Base-by-base conservation (phyloP, 78 protist species). In the Dictyostelium capitatum region DNA sequence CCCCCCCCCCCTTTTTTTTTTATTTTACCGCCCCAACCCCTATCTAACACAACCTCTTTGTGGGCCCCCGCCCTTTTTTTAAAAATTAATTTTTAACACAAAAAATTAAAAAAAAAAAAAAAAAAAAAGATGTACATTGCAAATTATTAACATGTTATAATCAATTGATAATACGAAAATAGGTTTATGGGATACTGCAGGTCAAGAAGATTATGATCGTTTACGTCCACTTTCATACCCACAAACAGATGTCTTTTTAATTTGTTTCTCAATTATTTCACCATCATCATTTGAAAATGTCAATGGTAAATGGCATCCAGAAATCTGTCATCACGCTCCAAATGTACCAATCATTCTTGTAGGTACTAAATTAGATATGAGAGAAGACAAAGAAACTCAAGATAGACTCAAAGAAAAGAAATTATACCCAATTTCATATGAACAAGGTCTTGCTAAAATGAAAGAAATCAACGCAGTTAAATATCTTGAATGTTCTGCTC, bases 171-270 rank as follows among this genome's bases (percentile, higher is more conserved):
- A n/a, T n/a, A n/a, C n/a, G n/a, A 84, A 84, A 47, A 43, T 84
- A 10, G 92, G 92, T 75, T 80, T 91, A 11, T 91, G 95, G 95
- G 95, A 91, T 82, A 91, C 95, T 77, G 95, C 79, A 73, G 98
- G 96, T 28, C 98, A 98, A 92, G 99, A 99, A 64, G 98, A 97
- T 69, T 99, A 98, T 81, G 99, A 99, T 79, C 85, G 99, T 3
- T 96, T 99, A 62, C 91, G 99, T 28, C 99, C 99, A 23, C 96
- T 98, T 17, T 96, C 98, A 28, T 97, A 97, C 79, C 98, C 98
- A 53, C 96, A 98, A 65, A 97, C 99, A 28, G 98, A 98, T 65
- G 99, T 98, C 32, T 92, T 99, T 72, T 92, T 98, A 17, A 90
- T 99, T 51, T 96, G 98, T 93, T 99, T 96, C 89, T 91, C 97